Base-by-base conservation (phyloP, 2,329 filamentous ascomycete species). In the Penicillium sp. region DNA sequence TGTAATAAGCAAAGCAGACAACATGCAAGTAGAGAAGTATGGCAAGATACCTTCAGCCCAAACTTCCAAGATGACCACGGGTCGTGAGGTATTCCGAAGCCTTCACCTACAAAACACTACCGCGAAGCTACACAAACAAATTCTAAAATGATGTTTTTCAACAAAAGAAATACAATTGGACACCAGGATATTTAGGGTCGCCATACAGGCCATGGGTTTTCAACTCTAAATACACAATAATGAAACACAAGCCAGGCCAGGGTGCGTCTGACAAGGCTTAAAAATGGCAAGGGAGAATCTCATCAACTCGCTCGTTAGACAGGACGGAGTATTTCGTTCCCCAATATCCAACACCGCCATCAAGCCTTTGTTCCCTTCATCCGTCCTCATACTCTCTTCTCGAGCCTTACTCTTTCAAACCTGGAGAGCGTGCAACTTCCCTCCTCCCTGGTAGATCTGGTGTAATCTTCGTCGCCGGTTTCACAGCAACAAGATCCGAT, bases 181-280 rank as follows among this genome's bases (percentile, higher is more conserved):
- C 73, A 65, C 60, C 61, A 67, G 68, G 71, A 68, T 74, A 73
- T 74, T 70, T 62, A 62, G 71, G 69, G 70, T 70, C 67, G 71
- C 65, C 65, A 67, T 63, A 58, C 62, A 62, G 72, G 72, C 74
- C 71, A 74, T 73, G 72, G 57, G 71, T 74, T 76, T 74, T 72
- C 64, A 72, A 73, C 71, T 75, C 74, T 76, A 76, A 74, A 75
- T 75, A 74, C 74, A 73, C 73, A 76, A 73, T 75, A 75, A 70
- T 74, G 70, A 74, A 73, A 75, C 73, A 76, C 70, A 72, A 71
- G 70, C 65, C 70, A 59, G 68, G 64, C 61, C 52, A 64, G 61
- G 58, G 62, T 62, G 59, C 56, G 58, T 64, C 63, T 67, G 67
- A 68, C 70, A 63, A 64, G 69, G 60, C 70, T 73, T 73, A 66